These are phyloP conservation scores for Stephania yunnanensis DNA, from an alignment of 164 flowering plant species.

Conservation along the genomic window DNA sequence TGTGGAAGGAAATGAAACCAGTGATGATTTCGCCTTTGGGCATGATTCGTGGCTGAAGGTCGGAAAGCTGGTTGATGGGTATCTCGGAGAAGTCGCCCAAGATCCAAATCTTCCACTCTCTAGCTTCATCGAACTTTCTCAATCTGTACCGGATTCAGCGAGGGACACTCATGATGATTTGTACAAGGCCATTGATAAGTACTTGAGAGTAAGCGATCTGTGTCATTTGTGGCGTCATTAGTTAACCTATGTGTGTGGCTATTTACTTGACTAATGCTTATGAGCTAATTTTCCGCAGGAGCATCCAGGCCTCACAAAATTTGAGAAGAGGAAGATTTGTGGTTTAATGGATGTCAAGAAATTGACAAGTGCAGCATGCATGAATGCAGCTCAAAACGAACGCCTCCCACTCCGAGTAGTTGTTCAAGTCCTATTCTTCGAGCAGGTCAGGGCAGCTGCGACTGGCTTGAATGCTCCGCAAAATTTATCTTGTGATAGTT, in stretches of 20 bases:
- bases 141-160: slow-evolving; percentile 53
- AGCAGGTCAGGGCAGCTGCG: slow-evolving; percentile 59
- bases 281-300: slow-evolving; percentile 37
- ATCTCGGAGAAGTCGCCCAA: slow-evolving; percentile 58
- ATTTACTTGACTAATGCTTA: not conserved
- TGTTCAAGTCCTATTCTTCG: slow-evolving; percentile 79
- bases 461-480: slow-evolving; percentile 20
- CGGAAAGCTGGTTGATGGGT: slow-evolving; percentile 61
- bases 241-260: not conserved
- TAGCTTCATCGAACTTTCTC: slow-evolving; percentile 48
- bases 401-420: slow-evolving; percentile 81
- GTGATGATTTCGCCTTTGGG: slow-evolving; percentile 32
- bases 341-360: slow-evolving; percentile 73
- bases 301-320: slow-evolving; percentile 57
- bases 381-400: slow-evolving; percentile 89
- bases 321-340: slow-evolving; percentile 67
- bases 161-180: slow-evolving; percentile 74
- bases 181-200: slow-evolving; percentile 70
- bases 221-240: not conserved
- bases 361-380: slow-evolving; percentile 55
- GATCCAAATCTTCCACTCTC: slow-evolving; percentile 53
- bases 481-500: slow-evolving; percentile 23
- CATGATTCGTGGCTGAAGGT: slow-evolving; percentile 46
- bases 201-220: slow-evolving; percentile 53
- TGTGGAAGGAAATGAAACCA: slow-evolving; percentile 28